A percentile compares a stretch with the other conserved stretches of the same genome.
These are phyloP conservation scores for Psilocybe cyanescens DNA, from an alignment of 768 basidiomycete genomes.

Conservation along the genomic window DNA sequence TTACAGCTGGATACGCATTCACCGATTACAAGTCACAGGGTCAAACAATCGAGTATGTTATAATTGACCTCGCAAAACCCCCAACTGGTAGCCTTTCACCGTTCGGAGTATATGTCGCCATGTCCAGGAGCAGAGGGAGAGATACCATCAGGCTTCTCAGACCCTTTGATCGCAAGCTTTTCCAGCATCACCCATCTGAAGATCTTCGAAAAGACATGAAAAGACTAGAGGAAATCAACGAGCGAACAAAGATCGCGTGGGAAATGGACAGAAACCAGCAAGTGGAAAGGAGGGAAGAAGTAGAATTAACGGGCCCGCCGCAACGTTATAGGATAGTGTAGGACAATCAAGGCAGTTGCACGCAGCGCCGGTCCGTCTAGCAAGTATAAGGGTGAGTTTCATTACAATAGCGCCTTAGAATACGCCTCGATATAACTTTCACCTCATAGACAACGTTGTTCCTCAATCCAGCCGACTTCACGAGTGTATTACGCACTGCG, in stretches of 20 bases:
- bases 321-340: too few species aligned
- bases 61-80: conserved; percentile 38
- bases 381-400: too few species aligned
- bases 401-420: too few species aligned
- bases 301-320: too few species aligned
- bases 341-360: too few species aligned
- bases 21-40: conserved; percentile 46
- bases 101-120: conserved; percentile 37
- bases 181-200: conserved; percentile 27
- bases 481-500: too few species aligned
- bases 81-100: conserved; percentile 23
- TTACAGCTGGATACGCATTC: conserved; percentile 41
- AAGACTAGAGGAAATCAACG: conserved; percentile 1
- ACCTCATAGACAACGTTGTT: too few species aligned
- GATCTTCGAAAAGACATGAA: conserved; percentile 14
- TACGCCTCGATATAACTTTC: too few species aligned
- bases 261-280: not conserved
- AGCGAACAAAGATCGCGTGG: not conserved
- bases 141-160: conserved; percentile 32
- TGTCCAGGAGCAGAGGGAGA: conserved; percentile 34
- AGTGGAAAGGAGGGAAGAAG: too few species aligned
- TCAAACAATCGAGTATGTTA: conserved; percentile 35
- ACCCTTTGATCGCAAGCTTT: conserved; percentile 29
- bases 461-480: too few species aligned
- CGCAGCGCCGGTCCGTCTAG: too few species aligned